Percentiles rank a stretch among this genome's conserved stretches.
These are phyloP conservation scores for Zymoseptoria tritici DNA, from an alignment of 2,329 filamentous ascomycete genomes.

Conservation along the genomic window DNA sequence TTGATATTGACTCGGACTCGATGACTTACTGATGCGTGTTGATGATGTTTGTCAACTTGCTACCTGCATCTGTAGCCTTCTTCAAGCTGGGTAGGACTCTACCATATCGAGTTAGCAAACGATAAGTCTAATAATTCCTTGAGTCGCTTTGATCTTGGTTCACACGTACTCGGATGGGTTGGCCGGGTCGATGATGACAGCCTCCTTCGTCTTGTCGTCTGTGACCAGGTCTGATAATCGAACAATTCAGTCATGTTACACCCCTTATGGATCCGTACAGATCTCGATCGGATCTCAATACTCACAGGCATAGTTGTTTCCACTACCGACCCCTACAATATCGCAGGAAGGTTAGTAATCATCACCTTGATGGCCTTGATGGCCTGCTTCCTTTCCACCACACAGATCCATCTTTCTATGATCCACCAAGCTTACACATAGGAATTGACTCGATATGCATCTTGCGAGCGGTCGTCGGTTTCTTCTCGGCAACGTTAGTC, in stretches of 20 bases:
- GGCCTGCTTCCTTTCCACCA: not conserved
- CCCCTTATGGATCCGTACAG: not conserved
- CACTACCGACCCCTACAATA: slow-evolving; percentile 61
- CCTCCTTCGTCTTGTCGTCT: slow-evolving; percentile 44
- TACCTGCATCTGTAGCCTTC: slow-evolving; percentile 62
- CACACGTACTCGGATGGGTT: slow-evolving; percentile 63
- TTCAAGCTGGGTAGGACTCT: slow-evolving; percentile 62
- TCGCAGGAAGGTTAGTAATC: slow-evolving; percentile 6
- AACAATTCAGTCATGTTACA: not conserved
- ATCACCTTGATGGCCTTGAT: slow-evolving; percentile 30
- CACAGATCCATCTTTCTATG: not conserved
- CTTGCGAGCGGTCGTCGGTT: slow-evolving; percentile 21
- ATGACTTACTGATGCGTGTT: slow-evolving; percentile 87
- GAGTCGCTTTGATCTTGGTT: not conserved
- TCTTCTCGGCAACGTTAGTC: slow-evolving; percentile 16
- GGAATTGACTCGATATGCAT: slow-evolving; percentile 88
- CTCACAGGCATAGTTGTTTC: slow-evolving; percentile 70
- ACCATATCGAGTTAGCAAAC: not conserved
- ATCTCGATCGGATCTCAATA: not conserved
- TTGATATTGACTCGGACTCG: not conserved
- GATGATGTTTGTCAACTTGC: slow-evolving; percentile 81
- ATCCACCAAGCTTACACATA: slow-evolving; percentile 59
- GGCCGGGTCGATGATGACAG: slow-evolving; percentile 68
- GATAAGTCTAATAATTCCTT: not conserved
- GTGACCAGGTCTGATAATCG: slow-evolving; percentile 32